Conservation (phyloP, 2,329 filamentous ascomycete genomes). For the Cladobotryum protrusum region DNA sequence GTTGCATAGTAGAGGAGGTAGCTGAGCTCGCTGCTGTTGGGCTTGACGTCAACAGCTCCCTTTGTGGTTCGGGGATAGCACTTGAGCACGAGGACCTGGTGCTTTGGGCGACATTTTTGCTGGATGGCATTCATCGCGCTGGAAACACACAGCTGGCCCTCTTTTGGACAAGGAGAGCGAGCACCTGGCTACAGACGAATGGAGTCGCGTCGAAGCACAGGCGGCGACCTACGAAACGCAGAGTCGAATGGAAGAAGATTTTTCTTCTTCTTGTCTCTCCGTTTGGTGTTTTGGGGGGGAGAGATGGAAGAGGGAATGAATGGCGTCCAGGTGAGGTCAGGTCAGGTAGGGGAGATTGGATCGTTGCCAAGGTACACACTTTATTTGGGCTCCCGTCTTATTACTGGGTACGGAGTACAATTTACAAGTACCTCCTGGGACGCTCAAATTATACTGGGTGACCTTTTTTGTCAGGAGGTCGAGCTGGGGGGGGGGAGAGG, state of each 20-base stretch:
- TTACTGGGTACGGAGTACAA: too few relatives aligned
- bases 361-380: too few relatives aligned
- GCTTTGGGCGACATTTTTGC: conserved; percentile 78
- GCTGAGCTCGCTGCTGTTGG: conserved; percentile 93
- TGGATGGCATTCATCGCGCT: conserved; percentile 56
- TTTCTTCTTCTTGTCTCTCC: not conserved
- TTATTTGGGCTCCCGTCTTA: too few relatives aligned
- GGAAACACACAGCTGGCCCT: not conserved
- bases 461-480: not conserved
- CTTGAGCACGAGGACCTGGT: conserved; percentile 92
- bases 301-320: too few relatives aligned
- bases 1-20: conserved; percentile 96
- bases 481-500: not conserved
- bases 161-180: conserved; percentile 1
- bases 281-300: not conserved
- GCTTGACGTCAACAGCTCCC: conserved; percentile 85
- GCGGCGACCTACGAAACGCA: not conserved
- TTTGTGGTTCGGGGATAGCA: conserved; percentile 94
- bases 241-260: not conserved
- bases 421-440: too few relatives aligned
- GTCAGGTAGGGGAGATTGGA: too few relatives aligned
- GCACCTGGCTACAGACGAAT: conserved; percentile 1
- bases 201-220: not conserved
- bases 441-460: too few relatives aligned
- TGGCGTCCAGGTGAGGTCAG: too few relatives aligned